Base-by-base conservation (phyloP, 1,139 yeast species). In the Eremothecium sinecaudum region DNA sequence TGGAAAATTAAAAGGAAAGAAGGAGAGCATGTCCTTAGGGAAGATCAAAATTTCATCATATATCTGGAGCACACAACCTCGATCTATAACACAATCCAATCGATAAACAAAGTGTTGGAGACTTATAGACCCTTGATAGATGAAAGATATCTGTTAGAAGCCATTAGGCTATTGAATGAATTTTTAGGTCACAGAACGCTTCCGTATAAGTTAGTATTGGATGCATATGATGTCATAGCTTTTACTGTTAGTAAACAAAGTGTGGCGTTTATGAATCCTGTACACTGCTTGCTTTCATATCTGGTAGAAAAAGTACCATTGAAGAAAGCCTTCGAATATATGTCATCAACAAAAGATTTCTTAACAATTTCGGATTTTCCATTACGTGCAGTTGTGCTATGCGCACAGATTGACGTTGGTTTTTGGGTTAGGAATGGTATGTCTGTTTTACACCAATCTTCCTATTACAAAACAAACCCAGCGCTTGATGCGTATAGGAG, bases 351-450 rank as follows among this genome's bases (percentile, higher is more conserved):
- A n/a, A 31, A 38, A 5, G 64, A 66, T 15, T 66, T 70, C 40
- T 46, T 68, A 36, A 52, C 55, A 3, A 60, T 74, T 13, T 64
- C 79, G 0, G 84, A 77, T 50, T 59, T 67, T 29, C 67, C 81
- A 0, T 57, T 80, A 32, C 64, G 81, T 48, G 67, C 78, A 14
- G 61, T 76, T 8, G 81, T 75, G 0, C 53, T 75, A 27, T 69
- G 69, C 8, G 57, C 72, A 2, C 82, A 76, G 46, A 66, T 74
- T 4, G 69, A 67, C 35, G 56, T 67, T 3, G 79, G 79, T 0
- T 70, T 71, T 41, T 76, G 83, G 83, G 69, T 76, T 3, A 65
- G 82, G 53, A 76, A 76, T 46, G 83, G 83, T n/a, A 47, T 62
- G 31, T 61, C 71, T 5, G 70, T 69, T 2, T 56, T 73, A 3